Conservation (phyloP, 176 grass and related monocot genomes). For the Themeda triandra region DNA sequence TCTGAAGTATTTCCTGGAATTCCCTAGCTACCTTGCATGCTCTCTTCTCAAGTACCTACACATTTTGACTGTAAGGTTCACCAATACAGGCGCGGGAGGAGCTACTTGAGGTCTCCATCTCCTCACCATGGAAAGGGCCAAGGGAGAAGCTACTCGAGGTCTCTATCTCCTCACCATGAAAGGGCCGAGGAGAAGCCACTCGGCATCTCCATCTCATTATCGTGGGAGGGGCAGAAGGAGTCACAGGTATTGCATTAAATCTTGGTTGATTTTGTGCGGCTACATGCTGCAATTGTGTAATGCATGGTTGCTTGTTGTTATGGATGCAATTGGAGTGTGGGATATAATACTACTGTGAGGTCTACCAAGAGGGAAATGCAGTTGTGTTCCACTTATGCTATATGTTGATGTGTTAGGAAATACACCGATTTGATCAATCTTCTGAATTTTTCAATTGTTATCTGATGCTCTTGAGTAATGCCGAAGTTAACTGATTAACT, state of each 20-base stretch:
- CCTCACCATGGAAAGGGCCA: constrained; percentile 52
- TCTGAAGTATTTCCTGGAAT: constrained; percentile 42
- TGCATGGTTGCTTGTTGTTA: background rate
- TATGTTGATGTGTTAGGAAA: background rate
- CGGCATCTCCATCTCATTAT: constrained; percentile 53
- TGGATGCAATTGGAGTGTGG: background rate
- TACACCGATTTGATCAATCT: background rate
- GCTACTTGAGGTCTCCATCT: constrained; percentile 59
- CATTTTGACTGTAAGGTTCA: constrained; percentile 4
- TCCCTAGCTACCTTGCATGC: background rate
- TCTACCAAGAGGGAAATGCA: background rate
- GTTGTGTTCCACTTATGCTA: background rate
- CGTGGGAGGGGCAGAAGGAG: constrained; percentile 55
- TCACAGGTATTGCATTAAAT: constrained; percentile 38
- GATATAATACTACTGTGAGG: background rate
- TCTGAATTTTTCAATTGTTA: background rate
- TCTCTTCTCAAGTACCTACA: background rate
- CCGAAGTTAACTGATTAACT: background rate
- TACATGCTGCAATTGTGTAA: background rate
- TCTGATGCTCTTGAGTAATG: background rate
- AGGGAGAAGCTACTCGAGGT: constrained; percentile 51
- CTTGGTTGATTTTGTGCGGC: background rate
- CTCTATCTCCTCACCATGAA: constrained; percentile 45
- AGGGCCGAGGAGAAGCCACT: constrained; percentile 44
- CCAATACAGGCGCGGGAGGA: constrained; percentile 33